These are phyloP conservation scores for Backusella parvicylindrica DNA, from an alignment of 192 early-diverging fungal genomes.

Conservation along the genomic window DNA sequence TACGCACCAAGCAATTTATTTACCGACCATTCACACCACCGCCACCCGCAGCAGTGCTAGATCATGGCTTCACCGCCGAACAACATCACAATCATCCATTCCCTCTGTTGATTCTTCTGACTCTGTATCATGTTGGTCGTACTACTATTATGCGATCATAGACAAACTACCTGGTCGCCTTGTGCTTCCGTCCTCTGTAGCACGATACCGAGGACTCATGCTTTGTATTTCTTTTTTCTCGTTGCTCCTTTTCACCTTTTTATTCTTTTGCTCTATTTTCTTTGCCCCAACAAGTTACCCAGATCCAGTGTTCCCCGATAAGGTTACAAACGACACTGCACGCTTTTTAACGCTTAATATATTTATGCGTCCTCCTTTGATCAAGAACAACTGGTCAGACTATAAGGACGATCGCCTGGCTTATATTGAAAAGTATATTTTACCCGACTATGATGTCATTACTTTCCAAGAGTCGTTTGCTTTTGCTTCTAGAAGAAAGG, in stretches of 20 bases:
- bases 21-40: slow-evolving; percentile 14
- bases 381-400: slow-evolving; percentile 73
- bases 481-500: slow-evolving; percentile 60
- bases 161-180: slow-evolving; percentile 1
- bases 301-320: slow-evolving; percentile 29
- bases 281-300: slow-evolving; percentile 27
- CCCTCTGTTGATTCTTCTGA: slow-evolving; percentile 10
- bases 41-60: neutral
- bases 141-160: neutral
- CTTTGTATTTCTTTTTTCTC: slow-evolving; percentile 19
- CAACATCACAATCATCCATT: neutral
- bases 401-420: slow-evolving; percentile 77
- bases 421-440: slow-evolving; percentile 61
- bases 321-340: slow-evolving; percentile 22
- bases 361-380: slow-evolving; percentile 67
- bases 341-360: slow-evolving; percentile 67
- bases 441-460: slow-evolving; percentile 76
- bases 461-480: slow-evolving; percentile 83
- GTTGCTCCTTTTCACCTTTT: slow-evolving; percentile 15
- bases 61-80: slow-evolving; percentile 4
- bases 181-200: slow-evolving; percentile 5
- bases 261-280: slow-evolving; percentile 29
- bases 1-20: slow-evolving; percentile 32
- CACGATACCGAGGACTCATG: slow-evolving; percentile 7
- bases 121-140: neutral